Evolutionary conservation across 148 eudicot genomes (phyloP).

Genomic region (Cornus suecica): DNA sequence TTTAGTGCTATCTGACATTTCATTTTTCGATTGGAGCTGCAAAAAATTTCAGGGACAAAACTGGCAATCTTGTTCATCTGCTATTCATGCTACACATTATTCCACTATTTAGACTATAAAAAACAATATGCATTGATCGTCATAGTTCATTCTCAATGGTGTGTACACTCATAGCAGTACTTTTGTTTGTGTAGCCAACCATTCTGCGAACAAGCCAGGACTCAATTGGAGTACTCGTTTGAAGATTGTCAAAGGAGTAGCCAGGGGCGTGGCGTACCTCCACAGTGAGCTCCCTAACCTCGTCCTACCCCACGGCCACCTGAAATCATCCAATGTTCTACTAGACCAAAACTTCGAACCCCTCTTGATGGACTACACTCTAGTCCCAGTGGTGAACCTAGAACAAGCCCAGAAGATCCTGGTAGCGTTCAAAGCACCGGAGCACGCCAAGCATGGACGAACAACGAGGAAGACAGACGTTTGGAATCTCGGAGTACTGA

Average conservation of each 20-base stretch:
- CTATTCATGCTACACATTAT: background rate
- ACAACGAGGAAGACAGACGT: conserved; percentile 58
- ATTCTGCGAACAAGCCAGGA: conserved; percentile 24
- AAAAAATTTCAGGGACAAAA: too few relatives aligned
- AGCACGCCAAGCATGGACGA: conserved; percentile 43
- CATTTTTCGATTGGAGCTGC: too few relatives aligned
- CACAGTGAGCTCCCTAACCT: conserved; percentile 58
- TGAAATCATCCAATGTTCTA: conserved; percentile 77
- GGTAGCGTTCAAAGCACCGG: conserved; percentile 72
- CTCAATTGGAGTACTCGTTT: conserved; percentile 62
- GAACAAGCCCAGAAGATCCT: conserved; percentile 47
- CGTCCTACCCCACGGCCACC: conserved; percentile 61
- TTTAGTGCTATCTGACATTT: too few relatives aligned
- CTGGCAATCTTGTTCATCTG: too few relatives aligned
- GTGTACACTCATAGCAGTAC: background rate
- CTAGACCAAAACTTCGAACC: conserved; percentile 48
- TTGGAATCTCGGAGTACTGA: conserved; percentile 68
- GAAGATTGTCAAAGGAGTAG: conserved; percentile 67
- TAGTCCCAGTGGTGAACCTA: conserved; percentile 53
- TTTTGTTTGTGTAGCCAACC: conserved; percentile 28
- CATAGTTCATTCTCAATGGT: too few relatives aligned
- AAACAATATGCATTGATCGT: too few relatives aligned
- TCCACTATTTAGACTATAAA: too few relatives aligned
- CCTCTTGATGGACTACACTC: conserved; percentile 62
- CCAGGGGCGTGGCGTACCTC: conserved; percentile 56